Evolutionary conservation across 202 grass and related monocot species (phyloP).

Genomic region (Schoenoplectus triqueter): DNA sequence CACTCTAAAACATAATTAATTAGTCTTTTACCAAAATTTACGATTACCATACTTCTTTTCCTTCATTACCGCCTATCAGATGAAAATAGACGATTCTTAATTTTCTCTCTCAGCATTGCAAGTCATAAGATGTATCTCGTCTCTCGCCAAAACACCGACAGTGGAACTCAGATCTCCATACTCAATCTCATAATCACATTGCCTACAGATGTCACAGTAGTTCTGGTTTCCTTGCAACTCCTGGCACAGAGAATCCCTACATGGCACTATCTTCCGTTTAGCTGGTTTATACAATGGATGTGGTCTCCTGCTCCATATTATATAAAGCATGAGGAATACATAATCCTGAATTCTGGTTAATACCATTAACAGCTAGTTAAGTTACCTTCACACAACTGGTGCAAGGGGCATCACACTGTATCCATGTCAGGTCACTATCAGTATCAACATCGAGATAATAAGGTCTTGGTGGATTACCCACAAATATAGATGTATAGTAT

Average conservation of each 20-base stretch:
- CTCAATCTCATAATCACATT: slow-evolving; percentile 82
- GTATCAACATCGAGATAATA: slow-evolving; percentile 90
- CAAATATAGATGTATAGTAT: slow-evolving; percentile 73
- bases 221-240: slow-evolving; percentile 62
- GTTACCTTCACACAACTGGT: slow-evolving; percentile 81
- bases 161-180: slow-evolving; percentile 80
- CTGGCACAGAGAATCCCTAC: slow-evolving; percentile 57
- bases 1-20: too few species aligned
- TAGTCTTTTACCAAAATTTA: too few species aligned
- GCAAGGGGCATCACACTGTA: slow-evolving; percentile 81
- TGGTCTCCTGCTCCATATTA: slow-evolving; percentile 46
- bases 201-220: slow-evolving; percentile 72
- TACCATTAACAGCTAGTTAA: neutral
- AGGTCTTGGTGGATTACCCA: slow-evolving; percentile 75
- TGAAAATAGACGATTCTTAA: too few species aligned
- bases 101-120: slow-evolving; percentile 52
- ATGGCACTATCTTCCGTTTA: slow-evolving; percentile 48
- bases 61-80: too few species aligned
- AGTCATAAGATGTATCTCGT: slow-evolving; percentile 59
- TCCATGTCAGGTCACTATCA: slow-evolving; percentile 82
- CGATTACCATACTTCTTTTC: too few species aligned
- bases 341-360: slow-evolving; percentile 3
- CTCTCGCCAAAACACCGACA: slow-evolving; percentile 62
- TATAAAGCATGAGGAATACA: neutral
- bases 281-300: slow-evolving; percentile 72